Percentiles rank a stretch among this genome's conserved stretches.
phyloP scores from a whole-genome alignment of 257 asterid species.

The Solanum bulbocastanum region DNA sequence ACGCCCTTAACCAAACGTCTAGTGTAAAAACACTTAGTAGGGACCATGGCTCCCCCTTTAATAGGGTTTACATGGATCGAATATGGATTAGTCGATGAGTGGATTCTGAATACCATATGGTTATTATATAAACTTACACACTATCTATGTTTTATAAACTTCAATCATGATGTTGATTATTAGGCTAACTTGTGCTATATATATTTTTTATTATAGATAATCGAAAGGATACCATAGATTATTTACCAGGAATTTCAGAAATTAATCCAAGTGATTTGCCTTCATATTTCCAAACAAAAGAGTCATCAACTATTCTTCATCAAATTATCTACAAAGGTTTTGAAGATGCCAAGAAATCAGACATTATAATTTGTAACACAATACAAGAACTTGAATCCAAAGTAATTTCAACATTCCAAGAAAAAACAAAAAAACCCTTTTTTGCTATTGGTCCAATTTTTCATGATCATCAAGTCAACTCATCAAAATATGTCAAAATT shows the following conservation, averaged over 20 bases:
- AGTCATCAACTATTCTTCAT: constrained; percentile 16
- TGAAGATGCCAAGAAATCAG: constrained; percentile 35
- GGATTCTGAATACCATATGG: neutral
- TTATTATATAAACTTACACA: too few relatives aligned
- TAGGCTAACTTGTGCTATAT: too few relatives aligned
- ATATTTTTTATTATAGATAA: constrained; percentile 8
- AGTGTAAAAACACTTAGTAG: too few relatives aligned
- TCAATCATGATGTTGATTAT: too few relatives aligned
- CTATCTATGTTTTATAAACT: too few relatives aligned
- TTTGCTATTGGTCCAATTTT: constrained; percentile 59
- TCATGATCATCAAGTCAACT: constrained; percentile 7
- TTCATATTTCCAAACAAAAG: constrained; percentile 33
- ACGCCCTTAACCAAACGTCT: too few relatives aligned
- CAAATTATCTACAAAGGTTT: constrained; percentile 22
- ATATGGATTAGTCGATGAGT: too few relatives aligned
- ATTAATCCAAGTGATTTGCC: constrained; percentile 37
- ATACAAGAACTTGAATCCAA: constrained; percentile 41
- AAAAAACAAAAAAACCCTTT: constrained; percentile 20
- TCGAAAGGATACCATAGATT: constrained; percentile 23
- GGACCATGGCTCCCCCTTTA: neutral
- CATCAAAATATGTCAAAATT: constrained; percentile 6
- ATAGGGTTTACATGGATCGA: neutral
- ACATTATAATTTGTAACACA: constrained; percentile 49
- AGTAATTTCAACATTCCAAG: constrained; percentile 26
- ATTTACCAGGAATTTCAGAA: constrained; percentile 42